Base-by-base conservation (phyloP, 495 filamentous ascomycete species). In the Aspergillus hancockii region DNA sequence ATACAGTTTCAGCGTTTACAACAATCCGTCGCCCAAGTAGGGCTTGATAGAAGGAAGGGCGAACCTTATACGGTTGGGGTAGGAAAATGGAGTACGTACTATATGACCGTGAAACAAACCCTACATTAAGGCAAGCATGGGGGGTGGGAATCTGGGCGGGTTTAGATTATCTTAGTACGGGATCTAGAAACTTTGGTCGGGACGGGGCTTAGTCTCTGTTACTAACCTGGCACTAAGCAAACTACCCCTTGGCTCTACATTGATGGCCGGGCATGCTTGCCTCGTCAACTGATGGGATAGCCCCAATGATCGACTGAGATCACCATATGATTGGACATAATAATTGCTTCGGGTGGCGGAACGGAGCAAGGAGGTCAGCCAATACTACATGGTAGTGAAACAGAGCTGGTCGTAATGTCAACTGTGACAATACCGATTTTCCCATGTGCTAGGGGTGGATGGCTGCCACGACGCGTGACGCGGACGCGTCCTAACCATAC, bases 401-500 rank as follows among this genome's bases (percentile, higher is more conserved):
- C 22, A 41, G 34, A 40, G 50, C 54, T 22, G 4, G 1, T 4
- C 4, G 65, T 71, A 71, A 52, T 62, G 68, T 71, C 45, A 73
- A 53, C 7, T 16, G 57, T 58, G 57, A 68, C 63, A 47, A 60
- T 65, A 63, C 14, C 31, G 62, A 52, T 46, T 14, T 22, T 16
- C 36, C 16, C 16, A 12, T 45, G 4, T 34, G 6, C 23, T 19
- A 13, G 18, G 28, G 52, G 38, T 23, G 2, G 8, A 16, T 13
- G 23, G 13, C 2, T 19, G 8, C 18, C 13, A 50, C 18, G 57
- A 73, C 73, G 71, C 74, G 72, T 65, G 65, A 69, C 66, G 66
- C 63, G 67, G 52, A 23, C 56, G 63, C 55, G 61, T 58, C 9
- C 16, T 60, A 67, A 75, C 73, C 65, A 73, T 73, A 71, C 66